These are phyloP conservation scores for Polysphondylium violaceum DNA, from an alignment of 78 protist genomes.

Conservation along the genomic window DNA sequence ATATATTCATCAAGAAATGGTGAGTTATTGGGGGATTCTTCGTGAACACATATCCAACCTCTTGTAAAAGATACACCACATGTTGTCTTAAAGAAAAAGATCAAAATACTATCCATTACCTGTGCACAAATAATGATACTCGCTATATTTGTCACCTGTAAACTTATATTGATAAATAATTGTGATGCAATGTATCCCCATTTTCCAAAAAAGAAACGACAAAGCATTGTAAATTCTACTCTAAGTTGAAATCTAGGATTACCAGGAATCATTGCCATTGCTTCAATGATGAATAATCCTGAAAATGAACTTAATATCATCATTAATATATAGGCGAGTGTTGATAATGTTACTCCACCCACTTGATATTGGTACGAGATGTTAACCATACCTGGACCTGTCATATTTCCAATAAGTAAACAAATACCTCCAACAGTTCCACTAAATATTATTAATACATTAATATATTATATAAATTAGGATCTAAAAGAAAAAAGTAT, in stretches of 20 bases:
- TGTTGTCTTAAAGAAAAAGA: conserved; percentile 51
- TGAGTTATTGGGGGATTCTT: neutral
- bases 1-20: conserved; percentile 49
- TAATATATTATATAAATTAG: neutral
- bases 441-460: neutral
- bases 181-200: conserved; percentile 38
- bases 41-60: conserved; percentile 32
- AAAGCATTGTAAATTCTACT: conserved; percentile 42
- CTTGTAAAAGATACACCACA: conserved; percentile 38
- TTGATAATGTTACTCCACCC: conserved; percentile 72
- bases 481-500: neutral
- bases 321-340: conserved; percentile 12
- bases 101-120: conserved; percentile 55
- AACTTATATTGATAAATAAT: conserved; percentile 44
- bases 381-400: conserved; percentile 78
- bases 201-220: conserved; percentile 57
- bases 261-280: conserved; percentile 60
- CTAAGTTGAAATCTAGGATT: conserved; percentile 38
- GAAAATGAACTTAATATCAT: conserved; percentile 15
- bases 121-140: conserved; percentile 68
- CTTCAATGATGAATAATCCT: conserved; percentile 46
- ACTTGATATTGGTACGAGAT: conserved; percentile 66
- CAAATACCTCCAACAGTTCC: conserved; percentile 37
- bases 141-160: conserved; percentile 57
- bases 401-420: conserved; percentile 55